A percentile compares a stretch with the other conserved stretches of the same genome.
These are phyloP conservation scores for Scenedesmus sp. DNA, from an alignment of 163 green algal genomes.

Conservation along the genomic window DNA sequence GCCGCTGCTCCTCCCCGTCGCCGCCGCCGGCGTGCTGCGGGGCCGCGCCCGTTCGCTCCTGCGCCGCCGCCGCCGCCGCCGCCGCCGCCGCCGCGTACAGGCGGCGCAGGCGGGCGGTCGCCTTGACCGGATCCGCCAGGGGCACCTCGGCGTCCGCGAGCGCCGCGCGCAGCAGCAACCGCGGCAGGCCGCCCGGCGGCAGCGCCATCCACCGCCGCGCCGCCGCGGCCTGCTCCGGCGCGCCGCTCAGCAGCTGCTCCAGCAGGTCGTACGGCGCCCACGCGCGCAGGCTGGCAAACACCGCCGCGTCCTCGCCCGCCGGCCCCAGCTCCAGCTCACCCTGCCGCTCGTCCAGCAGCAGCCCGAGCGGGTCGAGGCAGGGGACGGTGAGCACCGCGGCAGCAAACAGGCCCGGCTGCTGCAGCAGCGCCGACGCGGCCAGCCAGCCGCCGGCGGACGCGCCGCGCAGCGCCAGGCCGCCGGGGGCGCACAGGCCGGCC, in stretches of 20 bases:
- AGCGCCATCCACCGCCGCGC: no score
- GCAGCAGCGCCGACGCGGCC: conserved; percentile 36
- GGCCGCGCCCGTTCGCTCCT: neutral
- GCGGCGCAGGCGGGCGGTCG: conserved; percentile 37
- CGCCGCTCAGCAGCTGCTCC: conserved; percentile 16
- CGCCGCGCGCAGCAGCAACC: conserved; percentile 47
- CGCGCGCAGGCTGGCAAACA: conserved; percentile 3
- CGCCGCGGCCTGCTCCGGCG: neutral
- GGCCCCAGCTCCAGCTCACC: conserved; percentile 52
- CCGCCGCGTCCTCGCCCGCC: neutral
- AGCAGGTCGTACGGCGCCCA: conserved; percentile 53
- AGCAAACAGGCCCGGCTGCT: conserved; percentile 36
- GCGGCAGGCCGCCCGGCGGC: no score
- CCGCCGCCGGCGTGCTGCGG: neutral
- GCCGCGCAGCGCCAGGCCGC: conserved; percentile 37
- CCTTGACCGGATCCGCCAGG: conserved; percentile 50
- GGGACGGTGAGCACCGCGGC: conserved; percentile 59
- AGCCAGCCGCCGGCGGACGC: conserved; percentile 49
- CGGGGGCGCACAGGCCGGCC: neutral
- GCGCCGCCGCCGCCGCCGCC: conserved; percentile 1
- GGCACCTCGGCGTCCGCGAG: conserved; percentile 53
- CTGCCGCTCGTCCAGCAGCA: conserved; percentile 33
- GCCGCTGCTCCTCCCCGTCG: neutral
- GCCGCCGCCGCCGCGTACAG: neutral
- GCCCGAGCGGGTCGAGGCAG: conserved; percentile 46